These are phyloP conservation scores for Lagerstroemia speciosa DNA, from an alignment of 345 rosid genomes.

Conservation along the genomic window DNA sequence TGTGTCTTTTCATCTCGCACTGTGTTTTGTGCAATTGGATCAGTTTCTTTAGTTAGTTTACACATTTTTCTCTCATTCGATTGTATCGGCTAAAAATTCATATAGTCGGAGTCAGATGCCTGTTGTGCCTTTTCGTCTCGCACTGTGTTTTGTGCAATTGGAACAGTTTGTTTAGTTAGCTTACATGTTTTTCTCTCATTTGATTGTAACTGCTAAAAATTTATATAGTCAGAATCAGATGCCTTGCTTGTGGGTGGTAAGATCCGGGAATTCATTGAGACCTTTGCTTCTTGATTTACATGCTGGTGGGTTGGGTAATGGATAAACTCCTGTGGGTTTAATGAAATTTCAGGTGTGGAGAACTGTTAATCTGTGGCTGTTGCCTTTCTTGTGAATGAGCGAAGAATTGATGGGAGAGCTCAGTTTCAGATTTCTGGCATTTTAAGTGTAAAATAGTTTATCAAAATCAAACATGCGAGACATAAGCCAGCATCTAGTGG, in stretches of 20 bases:
- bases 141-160: background rate
- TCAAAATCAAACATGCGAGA: too few species aligned
- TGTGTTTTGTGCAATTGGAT: background rate
- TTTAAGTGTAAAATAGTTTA: too few species aligned
- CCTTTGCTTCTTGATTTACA: background rate
- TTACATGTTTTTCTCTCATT: background rate
- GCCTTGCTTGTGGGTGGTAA: background rate
- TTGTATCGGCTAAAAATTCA: background rate
- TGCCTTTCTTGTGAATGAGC: too few species aligned
- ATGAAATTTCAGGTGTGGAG: background rate
- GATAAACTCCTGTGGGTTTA: background rate
- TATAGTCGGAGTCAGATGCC: background rate
- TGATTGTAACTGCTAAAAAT: background rate
- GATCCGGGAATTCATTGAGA: too few species aligned
- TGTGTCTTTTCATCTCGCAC: background rate
- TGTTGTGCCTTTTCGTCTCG: background rate
- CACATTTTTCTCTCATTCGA: background rate
- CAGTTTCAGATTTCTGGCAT: too few species aligned
- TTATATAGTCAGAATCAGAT: background rate
- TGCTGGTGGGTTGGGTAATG: background rate
- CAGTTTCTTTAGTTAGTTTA: too few species aligned
- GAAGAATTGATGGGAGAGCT: too few species aligned
- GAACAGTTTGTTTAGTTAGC: too few species aligned
- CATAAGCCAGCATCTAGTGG: too few species aligned
- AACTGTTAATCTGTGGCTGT: background rate